phyloP scores from a whole-genome alignment of 192 early-diverging fungal genomes.

The Umbelopsis vinacea region DNA sequence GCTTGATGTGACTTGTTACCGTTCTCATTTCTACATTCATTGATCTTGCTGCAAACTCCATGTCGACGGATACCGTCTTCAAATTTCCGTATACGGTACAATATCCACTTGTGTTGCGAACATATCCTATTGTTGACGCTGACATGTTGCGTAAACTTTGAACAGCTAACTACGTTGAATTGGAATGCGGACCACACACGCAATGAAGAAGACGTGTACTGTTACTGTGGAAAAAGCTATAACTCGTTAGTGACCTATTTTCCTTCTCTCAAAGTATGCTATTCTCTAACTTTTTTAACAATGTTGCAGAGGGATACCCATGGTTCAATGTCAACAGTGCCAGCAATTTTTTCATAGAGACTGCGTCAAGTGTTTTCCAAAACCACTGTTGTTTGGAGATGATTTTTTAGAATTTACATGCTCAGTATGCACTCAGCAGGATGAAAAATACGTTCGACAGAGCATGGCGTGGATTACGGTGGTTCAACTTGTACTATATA shows the following conservation, averaged over 20 bases:
- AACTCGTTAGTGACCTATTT: conserved; percentile 42
- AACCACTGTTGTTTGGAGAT: conserved; percentile 71
- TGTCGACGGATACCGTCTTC: background rate
- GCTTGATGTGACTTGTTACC: background rate
- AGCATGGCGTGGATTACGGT: conserved; percentile 71
- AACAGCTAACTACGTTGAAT: conserved; percentile 30
- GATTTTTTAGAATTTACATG: conserved; percentile 78
- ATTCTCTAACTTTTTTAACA: background rate
- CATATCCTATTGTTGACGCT: background rate
- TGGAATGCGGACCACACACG: conserved; percentile 57
- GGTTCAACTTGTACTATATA: conserved; percentile 77
- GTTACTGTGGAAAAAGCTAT: conserved; percentile 79
- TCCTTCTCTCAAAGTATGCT: background rate
- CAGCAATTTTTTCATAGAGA: conserved; percentile 76
- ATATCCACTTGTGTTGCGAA: background rate
- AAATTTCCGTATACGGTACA: conserved; percentile 1
- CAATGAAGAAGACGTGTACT: conserved; percentile 74
- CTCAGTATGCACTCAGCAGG: conserved; percentile 67
- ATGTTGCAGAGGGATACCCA: conserved; percentile 57
- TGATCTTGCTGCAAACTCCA: background rate
- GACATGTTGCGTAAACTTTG: background rate
- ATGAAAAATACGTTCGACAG: conserved; percentile 69
- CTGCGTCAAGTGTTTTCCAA: conserved; percentile 62
- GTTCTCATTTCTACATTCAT: background rate
- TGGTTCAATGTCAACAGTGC: conserved; percentile 71